Evolutionary conservation across 495 filamentous ascomycete species (phyloP).

Genomic region (Penicillium ochrochloron): DNA sequence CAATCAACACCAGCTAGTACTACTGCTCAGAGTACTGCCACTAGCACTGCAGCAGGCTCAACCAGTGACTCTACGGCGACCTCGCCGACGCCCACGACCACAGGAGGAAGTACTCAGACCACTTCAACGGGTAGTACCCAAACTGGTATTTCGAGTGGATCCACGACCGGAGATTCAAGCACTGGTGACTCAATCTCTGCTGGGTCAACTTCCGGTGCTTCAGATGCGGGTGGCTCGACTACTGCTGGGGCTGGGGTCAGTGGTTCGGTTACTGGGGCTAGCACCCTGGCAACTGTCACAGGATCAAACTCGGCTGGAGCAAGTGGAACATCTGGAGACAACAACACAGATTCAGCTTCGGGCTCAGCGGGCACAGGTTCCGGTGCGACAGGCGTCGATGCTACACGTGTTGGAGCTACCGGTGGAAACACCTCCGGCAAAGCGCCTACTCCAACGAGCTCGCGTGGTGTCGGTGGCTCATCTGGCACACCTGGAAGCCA

Average conservation of each 20-base stretch:
- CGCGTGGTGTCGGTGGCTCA: slow-evolving; percentile 1
- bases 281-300: slow-evolving; percentile 4
- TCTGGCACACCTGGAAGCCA: background rate
- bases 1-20: slow-evolving; percentile 13
- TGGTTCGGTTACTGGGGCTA: background rate
- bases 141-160: background rate
- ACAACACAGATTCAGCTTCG: background rate
- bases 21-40: background rate
- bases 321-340: background rate
- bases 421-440: background rate
- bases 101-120: slow-evolving; percentile 4
- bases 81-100: background rate
- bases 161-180: background rate
- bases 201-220: background rate
- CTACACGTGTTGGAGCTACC: background rate
- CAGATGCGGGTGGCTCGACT: background rate
- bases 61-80: background rate
- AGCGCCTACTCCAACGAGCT: background rate
- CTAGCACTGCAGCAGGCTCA: background rate
- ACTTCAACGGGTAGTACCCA: slow-evolving; percentile 4
- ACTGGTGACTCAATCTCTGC: background rate
- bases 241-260: background rate
- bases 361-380: background rate
- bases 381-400: background rate
- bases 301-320: background rate